A percentile compares a stretch with the other conserved stretches of the same genome.
These are phyloP conservation scores for Calonectria naviculata DNA, from an alignment of 2,329 filamentous ascomycete genomes.

Conservation along the genomic window DNA sequence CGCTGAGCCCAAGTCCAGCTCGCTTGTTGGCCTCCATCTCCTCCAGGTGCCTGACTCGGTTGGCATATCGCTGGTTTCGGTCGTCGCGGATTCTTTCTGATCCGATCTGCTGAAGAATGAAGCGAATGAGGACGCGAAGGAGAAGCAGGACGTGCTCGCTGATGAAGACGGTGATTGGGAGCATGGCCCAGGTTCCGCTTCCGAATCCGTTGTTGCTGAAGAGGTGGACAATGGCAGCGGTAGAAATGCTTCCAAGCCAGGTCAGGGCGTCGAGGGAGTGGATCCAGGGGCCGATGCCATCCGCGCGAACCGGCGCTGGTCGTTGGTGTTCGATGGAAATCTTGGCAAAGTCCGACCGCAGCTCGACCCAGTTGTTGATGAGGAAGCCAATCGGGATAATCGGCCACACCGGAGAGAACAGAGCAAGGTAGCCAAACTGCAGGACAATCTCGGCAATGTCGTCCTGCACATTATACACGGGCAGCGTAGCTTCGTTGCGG, in stretches of 20 bases:
- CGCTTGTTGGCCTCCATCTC: slow-evolving; percentile 53
- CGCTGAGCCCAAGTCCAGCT: slow-evolving; percentile 44
- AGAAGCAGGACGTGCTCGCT: slow-evolving; percentile 79
- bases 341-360: slow-evolving; percentile 82
- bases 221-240: slow-evolving; percentile 78
- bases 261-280: slow-evolving; percentile 75
- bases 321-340: slow-evolving; percentile 80
- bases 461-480: slow-evolving; percentile 77
- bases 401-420: slow-evolving; percentile 83
- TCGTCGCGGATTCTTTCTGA: slow-evolving; percentile 54
- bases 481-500: slow-evolving; percentile 74
- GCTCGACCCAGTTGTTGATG: slow-evolving; percentile 81
- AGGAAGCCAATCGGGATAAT: slow-evolving; percentile 78
- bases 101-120: slow-evolving; percentile 49
- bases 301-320: slow-evolving; percentile 74
- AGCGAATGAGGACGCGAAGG: slow-evolving; percentile 58
- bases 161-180: slow-evolving; percentile 78
- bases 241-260: slow-evolving; percentile 79
- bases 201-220: slow-evolving; percentile 69
- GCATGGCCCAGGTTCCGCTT: slow-evolving; percentile 70
- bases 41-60: slow-evolving; percentile 50
- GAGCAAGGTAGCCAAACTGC: slow-evolving; percentile 78
- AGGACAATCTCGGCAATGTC: slow-evolving; percentile 81
- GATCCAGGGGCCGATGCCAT: slow-evolving; percentile 81
- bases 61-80: slow-evolving; percentile 51